phyloP scores from a whole-genome alignment of 345 rosid species.

The Hibiscus trionum region DNA sequence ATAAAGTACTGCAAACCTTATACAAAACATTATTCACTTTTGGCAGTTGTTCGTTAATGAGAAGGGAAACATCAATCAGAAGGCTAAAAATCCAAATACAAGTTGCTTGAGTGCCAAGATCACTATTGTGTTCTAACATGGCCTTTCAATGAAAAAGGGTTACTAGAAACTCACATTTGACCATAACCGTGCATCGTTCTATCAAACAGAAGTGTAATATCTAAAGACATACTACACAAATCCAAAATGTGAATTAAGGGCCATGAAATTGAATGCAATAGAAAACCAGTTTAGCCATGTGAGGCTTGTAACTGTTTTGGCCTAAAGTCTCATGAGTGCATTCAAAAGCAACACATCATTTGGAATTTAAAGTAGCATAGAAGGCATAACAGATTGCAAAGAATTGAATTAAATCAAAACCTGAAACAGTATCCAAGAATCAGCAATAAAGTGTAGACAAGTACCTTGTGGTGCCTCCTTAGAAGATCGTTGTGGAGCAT shows the following conservation, averaged over 20 bases:
- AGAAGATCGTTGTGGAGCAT: slow-evolving; percentile 28
- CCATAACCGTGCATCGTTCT: neutral
- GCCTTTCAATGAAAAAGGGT: neutral
- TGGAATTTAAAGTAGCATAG: neutral
- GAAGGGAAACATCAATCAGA: neutral
- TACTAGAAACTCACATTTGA: neutral
- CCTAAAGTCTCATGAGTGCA: neutral
- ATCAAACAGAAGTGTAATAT: neutral
- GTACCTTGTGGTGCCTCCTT: slow-evolving; percentile 57
- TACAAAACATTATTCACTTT: neutral
- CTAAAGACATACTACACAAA: neutral
- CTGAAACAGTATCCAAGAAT: neutral
- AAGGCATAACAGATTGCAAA: slow-evolving; percentile 3
- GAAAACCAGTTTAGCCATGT: neutral
- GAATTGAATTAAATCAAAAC: slow-evolving; percentile 12
- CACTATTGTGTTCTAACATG: neutral
- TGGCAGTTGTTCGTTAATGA: neutral
- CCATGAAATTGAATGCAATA: neutral
- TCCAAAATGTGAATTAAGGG: neutral
- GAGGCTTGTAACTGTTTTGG: neutral
- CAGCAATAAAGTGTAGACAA: slow-evolving; percentile 10
- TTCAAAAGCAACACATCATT: neutral
- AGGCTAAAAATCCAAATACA: neutral
- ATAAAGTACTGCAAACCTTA: neutral
- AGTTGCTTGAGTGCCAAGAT: neutral